Percentiles rank a stretch among this genome's conserved stretches.
phyloP scores from a whole-genome alignment of 2,329 filamentous ascomycete species.

The Cladosporium halotolerans region DNA sequence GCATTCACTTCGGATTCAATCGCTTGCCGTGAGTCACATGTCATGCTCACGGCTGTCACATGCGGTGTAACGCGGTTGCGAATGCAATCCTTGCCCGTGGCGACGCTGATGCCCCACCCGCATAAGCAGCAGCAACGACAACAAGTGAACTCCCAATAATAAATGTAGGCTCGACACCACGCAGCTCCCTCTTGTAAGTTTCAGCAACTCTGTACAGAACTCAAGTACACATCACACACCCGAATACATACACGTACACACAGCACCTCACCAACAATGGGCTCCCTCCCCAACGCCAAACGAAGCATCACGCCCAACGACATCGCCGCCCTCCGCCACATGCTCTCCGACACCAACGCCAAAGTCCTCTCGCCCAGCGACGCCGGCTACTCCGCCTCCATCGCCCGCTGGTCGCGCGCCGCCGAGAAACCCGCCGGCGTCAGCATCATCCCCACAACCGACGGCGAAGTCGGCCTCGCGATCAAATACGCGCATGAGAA shows the following conservation, averaged over 20 bases:
- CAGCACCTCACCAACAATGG: not conserved
- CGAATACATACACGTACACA: not conserved
- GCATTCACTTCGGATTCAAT: too few relatives aligned
- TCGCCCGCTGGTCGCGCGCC: slow-evolving; percentile 22
- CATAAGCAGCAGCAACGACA: too few relatives aligned
- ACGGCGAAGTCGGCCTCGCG: slow-evolving; percentile 37
- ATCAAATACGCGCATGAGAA: slow-evolving; percentile 41
- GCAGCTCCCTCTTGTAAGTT: too few relatives aligned
- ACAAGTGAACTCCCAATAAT: too few relatives aligned
- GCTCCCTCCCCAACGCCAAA: not conserved
- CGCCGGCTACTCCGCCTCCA: slow-evolving; percentile 16
- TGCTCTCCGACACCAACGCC: slow-evolving; percentile 15
- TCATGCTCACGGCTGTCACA: too few relatives aligned
- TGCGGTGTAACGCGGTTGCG: too few relatives aligned
- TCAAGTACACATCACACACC: too few relatives aligned
- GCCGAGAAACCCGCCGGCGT: slow-evolving; percentile 32
- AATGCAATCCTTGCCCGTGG: too few relatives aligned
- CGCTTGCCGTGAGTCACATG: too few relatives aligned
- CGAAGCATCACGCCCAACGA: slow-evolving; percentile 12
- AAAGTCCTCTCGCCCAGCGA: slow-evolving; percentile 15
- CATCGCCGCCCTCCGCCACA: slow-evolving; percentile 15
- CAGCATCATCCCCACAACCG: slow-evolving; percentile 38
- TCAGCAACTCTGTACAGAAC: too few relatives aligned
- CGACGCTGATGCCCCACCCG: too few relatives aligned
- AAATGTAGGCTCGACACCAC: too few relatives aligned